Conservation (phyloP, 2,329 filamentous ascomycete species). For the Phaeosphaeria sp. region DNA sequence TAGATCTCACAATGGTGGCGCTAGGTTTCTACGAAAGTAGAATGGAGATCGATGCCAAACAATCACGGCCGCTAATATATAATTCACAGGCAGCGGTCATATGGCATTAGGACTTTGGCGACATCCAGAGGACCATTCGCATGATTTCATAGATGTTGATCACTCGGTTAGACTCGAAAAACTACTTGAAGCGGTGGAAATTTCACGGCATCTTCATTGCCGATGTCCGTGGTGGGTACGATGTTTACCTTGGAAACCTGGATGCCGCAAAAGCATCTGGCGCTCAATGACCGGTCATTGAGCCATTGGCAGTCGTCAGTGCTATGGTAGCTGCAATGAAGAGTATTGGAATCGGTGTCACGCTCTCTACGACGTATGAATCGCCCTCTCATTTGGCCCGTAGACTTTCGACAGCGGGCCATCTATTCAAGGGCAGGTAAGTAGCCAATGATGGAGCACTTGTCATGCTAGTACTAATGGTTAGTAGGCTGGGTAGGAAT, state of each 20-base stretch:
- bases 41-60: background rate
- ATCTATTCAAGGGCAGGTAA: slow-evolving; percentile 67
- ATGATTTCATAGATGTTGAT: slow-evolving; percentile 56
- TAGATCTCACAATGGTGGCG: background rate
- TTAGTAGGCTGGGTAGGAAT: slow-evolving; percentile 29
- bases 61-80: background rate
- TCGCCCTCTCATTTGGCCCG: slow-evolving; percentile 71
- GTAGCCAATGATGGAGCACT: background rate
- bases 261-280: slow-evolving; percentile 66
- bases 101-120: slow-evolving; percentile 65
- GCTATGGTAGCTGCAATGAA: slow-evolving; percentile 73
- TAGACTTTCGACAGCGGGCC: slow-evolving; percentile 70
- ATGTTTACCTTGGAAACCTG: slow-evolving; percentile 71
- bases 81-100: slow-evolving; percentile 26
- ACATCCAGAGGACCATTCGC: slow-evolving; percentile 69
- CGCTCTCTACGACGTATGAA: slow-evolving; percentile 72
- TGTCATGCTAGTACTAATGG: slow-evolving; percentile 5
- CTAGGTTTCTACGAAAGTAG: background rate
- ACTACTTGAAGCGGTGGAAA: slow-evolving; percentile 45
- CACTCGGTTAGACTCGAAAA: slow-evolving; percentile 49
- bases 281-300: slow-evolving; percentile 75
- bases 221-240: slow-evolving; percentile 64
- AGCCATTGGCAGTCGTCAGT: slow-evolving; percentile 67
- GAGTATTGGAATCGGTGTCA: slow-evolving; percentile 73
- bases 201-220: slow-evolving; percentile 52